A percentile compares a stretch with the other conserved stretches of the same genome.
These are phyloP conservation scores for Pichia sp. DNA, from an alignment of 1,139 yeast species.

Conservation along the genomic window DNA sequence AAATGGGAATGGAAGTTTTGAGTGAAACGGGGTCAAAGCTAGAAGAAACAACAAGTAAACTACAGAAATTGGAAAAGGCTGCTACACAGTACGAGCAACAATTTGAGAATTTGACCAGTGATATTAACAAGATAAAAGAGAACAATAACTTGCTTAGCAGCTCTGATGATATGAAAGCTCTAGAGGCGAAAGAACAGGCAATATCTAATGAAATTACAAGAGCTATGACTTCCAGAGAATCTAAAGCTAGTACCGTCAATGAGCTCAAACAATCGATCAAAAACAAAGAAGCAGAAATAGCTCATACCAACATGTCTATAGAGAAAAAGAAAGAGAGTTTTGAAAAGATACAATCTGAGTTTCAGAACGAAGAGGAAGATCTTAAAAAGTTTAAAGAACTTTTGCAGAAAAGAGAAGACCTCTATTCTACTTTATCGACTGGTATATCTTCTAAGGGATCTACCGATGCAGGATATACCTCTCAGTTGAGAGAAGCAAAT, in stretches of 20 bases:
- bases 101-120: slow-evolving; percentile 52
- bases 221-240: slow-evolving; percentile 52
- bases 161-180: slow-evolving; percentile 53
- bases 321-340: slow-evolving; percentile 20
- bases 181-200: slow-evolving; percentile 55
- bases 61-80: slow-evolving; percentile 14
- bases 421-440: slow-evolving; percentile 75
- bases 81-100: slow-evolving; percentile 31
- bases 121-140: slow-evolving; percentile 47
- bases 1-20: slow-evolving; percentile 35
- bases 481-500: slow-evolving; percentile 65
- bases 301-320: slow-evolving; percentile 16
- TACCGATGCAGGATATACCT: slow-evolving; percentile 71
- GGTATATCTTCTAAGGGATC: slow-evolving; percentile 86
- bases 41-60: slow-evolving; percentile 31
- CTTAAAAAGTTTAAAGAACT: slow-evolving; percentile 41
- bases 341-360: slow-evolving; percentile 29
- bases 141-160: slow-evolving; percentile 49
- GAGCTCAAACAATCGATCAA: slow-evolving; percentile 17
- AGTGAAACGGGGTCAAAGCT: slow-evolving; percentile 33
- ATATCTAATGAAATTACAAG: slow-evolving; percentile 64
- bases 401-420: slow-evolving; percentile 65
- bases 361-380: slow-evolving; percentile 36
- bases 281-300: slow-evolving; percentile 14
- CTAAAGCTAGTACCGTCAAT: slow-evolving; percentile 34